Evolutionary conservation across 768 basidiomycete species (phyloP).

Genomic region (Podaxis carcinomalis): DNA sequence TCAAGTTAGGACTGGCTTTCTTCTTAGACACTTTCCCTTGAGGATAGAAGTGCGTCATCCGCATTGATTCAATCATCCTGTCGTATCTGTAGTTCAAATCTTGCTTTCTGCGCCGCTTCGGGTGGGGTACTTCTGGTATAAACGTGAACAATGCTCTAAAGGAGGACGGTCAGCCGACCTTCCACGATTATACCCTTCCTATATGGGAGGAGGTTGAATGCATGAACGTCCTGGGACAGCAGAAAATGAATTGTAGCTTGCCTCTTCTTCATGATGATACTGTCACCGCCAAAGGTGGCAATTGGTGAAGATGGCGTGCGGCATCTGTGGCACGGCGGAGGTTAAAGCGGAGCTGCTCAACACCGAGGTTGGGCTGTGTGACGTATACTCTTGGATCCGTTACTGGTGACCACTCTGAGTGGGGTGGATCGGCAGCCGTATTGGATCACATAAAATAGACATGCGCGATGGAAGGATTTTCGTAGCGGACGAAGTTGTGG

Average conservation of each 20-base stretch:
- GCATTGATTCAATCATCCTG: slow-evolving; percentile 61
- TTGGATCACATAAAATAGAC: too few relatives aligned
- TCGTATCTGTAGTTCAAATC: slow-evolving; percentile 61
- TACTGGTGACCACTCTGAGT: too few relatives aligned
- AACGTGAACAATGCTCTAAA: neutral
- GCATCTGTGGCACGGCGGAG: neutral
- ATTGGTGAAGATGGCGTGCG: neutral
- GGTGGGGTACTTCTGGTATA: slow-evolving; percentile 12
- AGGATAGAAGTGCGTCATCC: slow-evolving; percentile 21
- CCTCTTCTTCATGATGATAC: slow-evolving; percentile 7
- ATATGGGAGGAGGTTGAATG: neutral
- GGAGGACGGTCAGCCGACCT: neutral
- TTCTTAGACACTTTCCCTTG: slow-evolving; percentile 6
- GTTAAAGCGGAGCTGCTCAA: too few relatives aligned
- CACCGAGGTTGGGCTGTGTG: too few relatives aligned
- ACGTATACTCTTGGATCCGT: too few relatives aligned
- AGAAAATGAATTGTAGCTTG: neutral
- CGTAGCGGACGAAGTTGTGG: too few relatives aligned
- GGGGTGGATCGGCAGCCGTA: too few relatives aligned
- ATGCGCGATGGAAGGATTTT: too few relatives aligned
- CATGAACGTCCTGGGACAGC: neutral
- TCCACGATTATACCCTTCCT: slow-evolving; percentile 5
- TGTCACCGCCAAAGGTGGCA: too few relatives aligned
- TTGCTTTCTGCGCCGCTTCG: slow-evolving; percentile 45
- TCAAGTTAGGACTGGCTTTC: neutral